Evolutionary conservation across 1,139 yeast genomes (phyloP).

Genomic region (Suhomyces guaymorum): DNA sequence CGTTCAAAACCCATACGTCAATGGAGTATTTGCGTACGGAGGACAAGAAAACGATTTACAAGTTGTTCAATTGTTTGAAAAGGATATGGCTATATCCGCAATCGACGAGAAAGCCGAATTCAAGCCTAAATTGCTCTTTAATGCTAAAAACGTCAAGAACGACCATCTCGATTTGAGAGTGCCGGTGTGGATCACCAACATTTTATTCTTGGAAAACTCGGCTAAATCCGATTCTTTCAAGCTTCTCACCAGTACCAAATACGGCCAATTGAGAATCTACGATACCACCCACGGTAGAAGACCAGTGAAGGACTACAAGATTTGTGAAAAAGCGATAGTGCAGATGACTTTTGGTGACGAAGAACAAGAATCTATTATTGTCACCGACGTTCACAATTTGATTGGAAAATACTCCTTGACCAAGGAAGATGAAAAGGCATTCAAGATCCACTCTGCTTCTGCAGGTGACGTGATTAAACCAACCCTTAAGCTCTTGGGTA

Average conservation of each 20-base stretch:
- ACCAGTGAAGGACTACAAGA: slow-evolving; percentile 53
- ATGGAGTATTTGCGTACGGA: slow-evolving; percentile 63
- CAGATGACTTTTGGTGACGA: slow-evolving; percentile 37
- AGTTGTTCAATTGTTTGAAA: slow-evolving; percentile 44
- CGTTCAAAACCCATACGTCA: slow-evolving; percentile 43
- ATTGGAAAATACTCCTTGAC: slow-evolving; percentile 54
- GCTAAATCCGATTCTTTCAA: slow-evolving; percentile 33
- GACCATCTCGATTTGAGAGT: slow-evolving; percentile 64
- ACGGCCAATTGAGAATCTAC: slow-evolving; percentile 68
- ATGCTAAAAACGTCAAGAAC: slow-evolving; percentile 64
- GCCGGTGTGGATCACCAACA: slow-evolving; percentile 63
- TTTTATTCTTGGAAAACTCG: slow-evolving; percentile 43
- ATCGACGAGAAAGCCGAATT: slow-evolving; percentile 18
- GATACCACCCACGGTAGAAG: slow-evolving; percentile 59
- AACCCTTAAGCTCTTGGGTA: slow-evolving; percentile 42
- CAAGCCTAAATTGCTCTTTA: slow-evolving; percentile 41
- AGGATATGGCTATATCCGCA: slow-evolving; percentile 20
- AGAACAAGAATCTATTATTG: slow-evolving; percentile 42
- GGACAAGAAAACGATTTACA: slow-evolving; percentile 72
- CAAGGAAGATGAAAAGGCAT: slow-evolving; percentile 39
- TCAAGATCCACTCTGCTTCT: slow-evolving; percentile 43
- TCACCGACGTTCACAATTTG: slow-evolving; percentile 58
- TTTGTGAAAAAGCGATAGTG: slow-evolving; percentile 50
- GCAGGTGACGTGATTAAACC: slow-evolving; percentile 45
- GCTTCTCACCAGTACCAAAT: slow-evolving; percentile 64